phyloP scores from a whole-genome alignment of 495 filamentous ascomycete genomes.

The Daldinia childiae region DNA sequence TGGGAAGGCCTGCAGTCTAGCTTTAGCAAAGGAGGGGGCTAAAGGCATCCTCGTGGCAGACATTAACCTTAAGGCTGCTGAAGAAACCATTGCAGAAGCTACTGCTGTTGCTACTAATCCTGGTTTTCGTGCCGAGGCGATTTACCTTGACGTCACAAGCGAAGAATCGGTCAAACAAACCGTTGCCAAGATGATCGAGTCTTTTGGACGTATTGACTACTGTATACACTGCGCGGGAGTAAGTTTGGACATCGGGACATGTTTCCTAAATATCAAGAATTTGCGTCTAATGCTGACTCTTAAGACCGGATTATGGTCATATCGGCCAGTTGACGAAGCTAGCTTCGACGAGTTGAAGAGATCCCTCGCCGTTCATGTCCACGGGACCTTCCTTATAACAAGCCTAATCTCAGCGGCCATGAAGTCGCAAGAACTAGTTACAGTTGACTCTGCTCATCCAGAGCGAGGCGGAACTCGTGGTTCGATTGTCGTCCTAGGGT shows the following conservation, averaged over 20 bases:
- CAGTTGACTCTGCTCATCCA: not conserved
- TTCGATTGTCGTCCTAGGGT: conserved; percentile 60
- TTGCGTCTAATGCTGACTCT: not conserved
- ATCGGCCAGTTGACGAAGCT: not conserved
- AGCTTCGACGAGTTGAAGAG: conserved; percentile 13
- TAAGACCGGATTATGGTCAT: not conserved
- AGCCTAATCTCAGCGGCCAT: conserved; percentile 6
- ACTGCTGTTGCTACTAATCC: conserved; percentile 42
- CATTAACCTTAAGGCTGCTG: conserved; percentile 44
- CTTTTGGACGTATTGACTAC: conserved; percentile 53
- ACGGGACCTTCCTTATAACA: conserved; percentile 32
- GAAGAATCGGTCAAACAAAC: conserved; percentile 46
- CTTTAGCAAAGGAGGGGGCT: conserved; percentile 50
- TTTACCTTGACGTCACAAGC: conserved; percentile 47
- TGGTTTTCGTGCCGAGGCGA: conserved; percentile 39
- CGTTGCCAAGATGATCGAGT: conserved; percentile 38
- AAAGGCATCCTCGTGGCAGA: conserved; percentile 52
- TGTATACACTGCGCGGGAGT: conserved; percentile 52
- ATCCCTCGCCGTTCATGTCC: not conserved
- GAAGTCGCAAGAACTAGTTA: conserved; percentile 16
- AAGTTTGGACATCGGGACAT: not conserved
- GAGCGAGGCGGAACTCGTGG: conserved; percentile 45
- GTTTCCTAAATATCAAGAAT: not conserved
- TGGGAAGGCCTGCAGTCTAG: conserved; percentile 43
- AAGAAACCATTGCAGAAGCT: conserved; percentile 39